Evolutionary conservation across 2,329 filamentous ascomycete species (phyloP).

Genomic region (Xylariaceae sp.): DNA sequence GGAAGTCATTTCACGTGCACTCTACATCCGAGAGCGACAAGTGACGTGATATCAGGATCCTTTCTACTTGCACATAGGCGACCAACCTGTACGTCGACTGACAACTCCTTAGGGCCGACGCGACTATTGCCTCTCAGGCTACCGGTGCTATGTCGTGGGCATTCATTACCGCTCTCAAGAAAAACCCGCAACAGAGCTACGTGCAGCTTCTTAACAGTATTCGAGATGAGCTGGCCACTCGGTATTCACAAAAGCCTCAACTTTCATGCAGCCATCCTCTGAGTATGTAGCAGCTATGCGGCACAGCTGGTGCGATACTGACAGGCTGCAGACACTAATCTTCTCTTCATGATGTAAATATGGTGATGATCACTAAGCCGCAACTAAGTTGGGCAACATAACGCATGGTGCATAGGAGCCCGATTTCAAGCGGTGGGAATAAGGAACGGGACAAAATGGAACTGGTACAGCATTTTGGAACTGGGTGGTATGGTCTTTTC

Average conservation of each 20-base stretch:
- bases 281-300: slow-evolving; percentile 54
- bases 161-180: slow-evolving; percentile 85
- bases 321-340: slow-evolving; percentile 50
- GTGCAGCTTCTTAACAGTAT: slow-evolving; percentile 94
- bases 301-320: slow-evolving; percentile 7
- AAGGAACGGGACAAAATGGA: too few species aligned
- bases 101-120: slow-evolving; percentile 61
- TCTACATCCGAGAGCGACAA: slow-evolving; percentile 42
- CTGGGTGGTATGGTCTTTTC: too few species aligned
- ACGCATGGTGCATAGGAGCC: too few species aligned
- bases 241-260: slow-evolving; percentile 94
- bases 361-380: neutral
- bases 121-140: slow-evolving; percentile 79
- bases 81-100: neutral
- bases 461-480: too few species aligned
- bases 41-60: too few species aligned
- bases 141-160: slow-evolving; percentile 99
- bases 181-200: slow-evolving; percentile 94
- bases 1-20: slow-evolving; percentile 29
- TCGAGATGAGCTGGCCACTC: slow-evolving; percentile 77
- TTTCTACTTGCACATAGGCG: too few species aligned
- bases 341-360: slow-evolving; percentile 62
- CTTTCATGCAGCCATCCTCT: slow-evolving; percentile 93
- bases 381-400: neutral
- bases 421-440: too few species aligned